These are phyloP conservation scores for Penstemon newberryi DNA, from an alignment of 257 asterid species.

Conservation along the genomic window DNA sequence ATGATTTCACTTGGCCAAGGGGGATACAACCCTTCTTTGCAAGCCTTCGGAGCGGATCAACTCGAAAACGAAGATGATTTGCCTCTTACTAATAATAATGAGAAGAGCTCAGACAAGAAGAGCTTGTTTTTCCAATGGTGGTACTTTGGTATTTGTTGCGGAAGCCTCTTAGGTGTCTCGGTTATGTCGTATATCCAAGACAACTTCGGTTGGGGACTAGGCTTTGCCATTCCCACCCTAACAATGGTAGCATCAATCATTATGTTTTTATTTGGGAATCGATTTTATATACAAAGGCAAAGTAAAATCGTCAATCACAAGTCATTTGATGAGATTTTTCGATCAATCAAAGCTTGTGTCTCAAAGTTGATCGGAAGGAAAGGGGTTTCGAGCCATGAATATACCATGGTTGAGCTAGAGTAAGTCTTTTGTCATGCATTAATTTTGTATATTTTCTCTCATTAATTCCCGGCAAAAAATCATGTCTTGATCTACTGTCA, in stretches of 20 bases:
- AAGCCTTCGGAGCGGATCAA: constrained; percentile 92
- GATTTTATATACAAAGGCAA: constrained; percentile 43
- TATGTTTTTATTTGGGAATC: constrained; percentile 57
- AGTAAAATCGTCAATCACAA: constrained; percentile 28
- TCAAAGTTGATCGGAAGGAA: constrained; percentile 43
- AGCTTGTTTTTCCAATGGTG: constrained; percentile 86
- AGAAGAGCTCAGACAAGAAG: constrained; percentile 43
- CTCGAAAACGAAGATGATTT: constrained; percentile 49
- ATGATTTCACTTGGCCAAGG: constrained; percentile 85
- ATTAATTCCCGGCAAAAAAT: no score
- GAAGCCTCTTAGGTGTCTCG: constrained; percentile 78
- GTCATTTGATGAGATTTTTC: constrained; percentile 37
- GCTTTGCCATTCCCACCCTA: constrained; percentile 76
- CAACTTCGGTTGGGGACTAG: constrained; percentile 84
- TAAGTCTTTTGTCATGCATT: constrained; percentile 37
- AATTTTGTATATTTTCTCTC: not conserved
- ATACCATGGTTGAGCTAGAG: constrained; percentile 63
- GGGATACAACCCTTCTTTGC: constrained; percentile 84
- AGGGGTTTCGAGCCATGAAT: constrained; percentile 23
- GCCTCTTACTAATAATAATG: constrained; percentile 32
- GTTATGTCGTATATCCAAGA: constrained; percentile 85
- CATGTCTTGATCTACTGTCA: no score
- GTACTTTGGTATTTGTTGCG: constrained; percentile 88
- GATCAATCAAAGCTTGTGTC: constrained; percentile 40
- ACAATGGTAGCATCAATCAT: constrained; percentile 58